Conservation (phyloP, 75 land plant genomes). For the Pseudotsuga menziesii region DNA sequence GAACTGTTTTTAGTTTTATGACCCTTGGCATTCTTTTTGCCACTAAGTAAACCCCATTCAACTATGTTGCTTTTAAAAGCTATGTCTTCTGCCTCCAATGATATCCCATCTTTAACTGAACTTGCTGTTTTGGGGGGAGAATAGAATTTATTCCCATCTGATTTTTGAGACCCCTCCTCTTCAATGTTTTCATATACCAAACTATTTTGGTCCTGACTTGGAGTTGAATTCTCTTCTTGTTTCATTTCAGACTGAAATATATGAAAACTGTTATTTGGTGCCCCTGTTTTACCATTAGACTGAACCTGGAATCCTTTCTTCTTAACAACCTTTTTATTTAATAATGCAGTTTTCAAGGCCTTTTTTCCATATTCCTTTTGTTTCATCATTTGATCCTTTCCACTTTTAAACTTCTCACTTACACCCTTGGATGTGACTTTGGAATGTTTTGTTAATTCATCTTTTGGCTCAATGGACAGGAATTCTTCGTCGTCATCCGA, state of each 20-base stretch:
- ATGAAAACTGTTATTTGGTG: slow-evolving; percentile 14
- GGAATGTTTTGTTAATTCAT: slow-evolving; percentile 35
- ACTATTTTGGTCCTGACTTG: slow-evolving; percentile 12
- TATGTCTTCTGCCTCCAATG: neutral
- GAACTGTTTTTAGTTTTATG: slow-evolving; percentile 5
- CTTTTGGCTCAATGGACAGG: slow-evolving; percentile 22
- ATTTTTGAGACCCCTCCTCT: slow-evolving; percentile 12
- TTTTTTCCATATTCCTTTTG: slow-evolving; percentile 42
- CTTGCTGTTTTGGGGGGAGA: slow-evolving; percentile 21
- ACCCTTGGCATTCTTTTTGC: neutral
- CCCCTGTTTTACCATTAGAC: slow-evolving; percentile 16
- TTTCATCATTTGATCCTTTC: slow-evolving; percentile 37
- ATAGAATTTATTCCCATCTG: slow-evolving; percentile 12
- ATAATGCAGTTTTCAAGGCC: neutral
- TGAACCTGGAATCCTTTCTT: slow-evolving; percentile 28
- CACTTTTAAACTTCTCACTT: slow-evolving; percentile 26
- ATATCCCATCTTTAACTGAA: slow-evolving; percentile 7
- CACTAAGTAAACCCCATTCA: slow-evolving; percentile 8
- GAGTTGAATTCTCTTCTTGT: slow-evolving; percentile 5
- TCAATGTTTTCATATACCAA: slow-evolving; percentile 13
- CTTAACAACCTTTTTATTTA: slow-evolving; percentile 35
- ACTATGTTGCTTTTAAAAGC: neutral
- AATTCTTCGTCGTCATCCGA: slow-evolving; percentile 76
- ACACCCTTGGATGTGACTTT: slow-evolving; percentile 44
- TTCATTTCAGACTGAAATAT: slow-evolving; percentile 11